Evolutionary conservation across 495 filamentous ascomycete species (phyloP), one percentile per base, ranked within the genome.

Genomic region (Cudoniella acicularis): DNA sequence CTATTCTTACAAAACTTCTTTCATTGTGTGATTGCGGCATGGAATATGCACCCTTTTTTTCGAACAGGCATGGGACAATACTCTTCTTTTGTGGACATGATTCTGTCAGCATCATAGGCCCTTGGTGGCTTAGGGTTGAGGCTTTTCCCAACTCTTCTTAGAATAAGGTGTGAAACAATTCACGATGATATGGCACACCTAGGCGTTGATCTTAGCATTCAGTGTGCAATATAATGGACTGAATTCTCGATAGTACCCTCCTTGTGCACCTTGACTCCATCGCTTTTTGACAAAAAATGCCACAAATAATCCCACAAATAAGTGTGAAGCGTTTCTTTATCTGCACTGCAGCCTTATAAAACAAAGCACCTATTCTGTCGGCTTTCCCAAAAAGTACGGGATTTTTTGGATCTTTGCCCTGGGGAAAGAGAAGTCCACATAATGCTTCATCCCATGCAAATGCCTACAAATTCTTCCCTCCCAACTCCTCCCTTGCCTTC

Each of bases 401-500:
- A n/a, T n/a, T n/a, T n/a, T n/a, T n/a, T n/a, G n/a, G n/a, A n/a
- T n/a, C n/a, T n/a, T n/a, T n/a, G n/a, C n/a, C 36, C 9, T 41
- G 36, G 36, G 8, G 36, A 41, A 9, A 41, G 8, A 41, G 36
- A 41, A 41, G 18, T n/a, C n/a, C n/a, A n/a, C n/a, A 49, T 49
- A 18, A 9, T 49, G 11, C 23, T 20, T 52, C 26, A 67, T 10
- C 65, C 62, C 62, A 70, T 70, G 56, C 89, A 92, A 65, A 93
- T 92, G 25, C 79, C 79, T 58, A 96, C 79, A 79, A 98, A 98
- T 72, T 94, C 93, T 59, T 97, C 93, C 66, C 86, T 77, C 62
- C 85, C 89, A 56, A 98, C 94, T 63, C 86, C 91, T 4, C 91
- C 91, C 64, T 95, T 92, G 0, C 90, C 92, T 70, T 93, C 88